Percentiles rank a stretch among this genome's conserved stretches.
Evolutionary conservation across 345 rosid species (phyloP).

Genomic region (Noccaea bulbosa): DNA sequence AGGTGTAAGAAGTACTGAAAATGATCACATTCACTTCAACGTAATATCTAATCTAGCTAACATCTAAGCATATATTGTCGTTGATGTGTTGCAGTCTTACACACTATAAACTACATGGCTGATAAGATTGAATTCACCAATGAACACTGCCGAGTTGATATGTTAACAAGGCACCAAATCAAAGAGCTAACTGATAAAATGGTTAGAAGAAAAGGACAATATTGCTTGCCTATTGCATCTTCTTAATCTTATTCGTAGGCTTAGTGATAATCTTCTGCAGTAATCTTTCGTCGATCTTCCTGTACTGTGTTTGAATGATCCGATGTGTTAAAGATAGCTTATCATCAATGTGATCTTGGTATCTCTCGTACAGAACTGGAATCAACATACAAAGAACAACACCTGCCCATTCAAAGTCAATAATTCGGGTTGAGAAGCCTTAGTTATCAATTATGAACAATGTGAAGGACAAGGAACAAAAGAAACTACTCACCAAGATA

Average conservation of each 20-base stretch:
- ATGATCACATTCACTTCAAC: too few species aligned
- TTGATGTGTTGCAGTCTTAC: not conserved
- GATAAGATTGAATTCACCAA: not conserved
- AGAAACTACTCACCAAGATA: conserved; percentile 67
- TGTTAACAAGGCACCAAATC: too few species aligned
- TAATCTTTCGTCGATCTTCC: conserved; percentile 58
- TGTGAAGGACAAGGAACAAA: not conserved
- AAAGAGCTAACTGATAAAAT: not conserved
- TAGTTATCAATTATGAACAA: not conserved
- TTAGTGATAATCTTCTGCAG: conserved; percentile 55
- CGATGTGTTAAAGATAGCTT: conserved; percentile 56
- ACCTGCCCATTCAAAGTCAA: conserved; percentile 50
- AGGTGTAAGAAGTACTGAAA: not conserved
- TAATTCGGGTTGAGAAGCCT: not conserved
- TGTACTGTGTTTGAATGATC: conserved; percentile 60
- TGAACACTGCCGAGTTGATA: not conserved
- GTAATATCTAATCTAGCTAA: too few species aligned
- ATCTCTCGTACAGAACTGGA: conserved; percentile 73
- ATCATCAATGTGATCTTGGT: conserved; percentile 67
- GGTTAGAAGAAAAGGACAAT: not conserved
- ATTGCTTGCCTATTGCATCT: conserved; percentile 65
- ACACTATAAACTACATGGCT: too few species aligned
- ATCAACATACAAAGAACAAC: conserved; percentile 66
- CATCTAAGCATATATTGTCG: not conserved
- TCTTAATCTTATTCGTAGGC: conserved; percentile 63